A percentile compares a stretch with the other conserved stretches of the same genome.
These are phyloP conservation scores for Postia placenta DNA, from an alignment of 768 basidiomycete species.

Conservation along the genomic window DNA sequence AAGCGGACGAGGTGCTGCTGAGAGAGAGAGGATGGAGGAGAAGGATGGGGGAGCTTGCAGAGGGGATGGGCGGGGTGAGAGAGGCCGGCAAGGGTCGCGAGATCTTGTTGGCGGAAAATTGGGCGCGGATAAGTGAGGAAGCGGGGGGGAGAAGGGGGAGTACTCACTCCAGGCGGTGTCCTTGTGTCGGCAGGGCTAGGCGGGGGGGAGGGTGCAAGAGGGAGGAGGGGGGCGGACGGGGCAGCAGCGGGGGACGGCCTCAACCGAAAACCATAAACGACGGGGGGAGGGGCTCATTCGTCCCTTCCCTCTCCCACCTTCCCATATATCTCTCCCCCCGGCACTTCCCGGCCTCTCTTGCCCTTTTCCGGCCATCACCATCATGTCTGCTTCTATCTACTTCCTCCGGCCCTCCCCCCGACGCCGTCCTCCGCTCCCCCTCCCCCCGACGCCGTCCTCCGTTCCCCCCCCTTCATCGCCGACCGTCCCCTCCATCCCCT, in stretches of 20 bases:
- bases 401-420: neutral
- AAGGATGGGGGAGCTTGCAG: slow-evolving; percentile 17
- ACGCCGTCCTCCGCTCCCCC: neutral
- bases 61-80: slow-evolving; percentile 38
- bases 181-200: slow-evolving; percentile 44
- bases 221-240: slow-evolving; percentile 20
- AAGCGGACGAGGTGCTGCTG: slow-evolving; percentile 35
- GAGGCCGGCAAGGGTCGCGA: slow-evolving; percentile 95
- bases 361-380: slow-evolving; percentile 2
- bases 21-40: slow-evolving; percentile 20
- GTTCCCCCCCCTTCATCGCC: neutral
- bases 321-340: slow-evolving; percentile 13
- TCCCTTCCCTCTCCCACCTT: neutral
- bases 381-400: slow-evolving; percentile 5
- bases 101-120: slow-evolving; percentile 39
- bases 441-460: neutral
- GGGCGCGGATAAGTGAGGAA: slow-evolving; percentile 5
- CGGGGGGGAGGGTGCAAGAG: slow-evolving; percentile 30
- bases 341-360: slow-evolving; percentile 7
- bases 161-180: slow-evolving; percentile 45
- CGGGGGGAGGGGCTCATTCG: slow-evolving; percentile 2
- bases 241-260: slow-evolving; percentile 11
- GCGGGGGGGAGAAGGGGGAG: neutral
- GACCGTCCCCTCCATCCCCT: neutral
- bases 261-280: slow-evolving; percentile 16